These are phyloP conservation scores for Penicillium sp. DNA, from an alignment of 2,329 filamentous ascomycete genomes.

Conservation along the genomic window DNA sequence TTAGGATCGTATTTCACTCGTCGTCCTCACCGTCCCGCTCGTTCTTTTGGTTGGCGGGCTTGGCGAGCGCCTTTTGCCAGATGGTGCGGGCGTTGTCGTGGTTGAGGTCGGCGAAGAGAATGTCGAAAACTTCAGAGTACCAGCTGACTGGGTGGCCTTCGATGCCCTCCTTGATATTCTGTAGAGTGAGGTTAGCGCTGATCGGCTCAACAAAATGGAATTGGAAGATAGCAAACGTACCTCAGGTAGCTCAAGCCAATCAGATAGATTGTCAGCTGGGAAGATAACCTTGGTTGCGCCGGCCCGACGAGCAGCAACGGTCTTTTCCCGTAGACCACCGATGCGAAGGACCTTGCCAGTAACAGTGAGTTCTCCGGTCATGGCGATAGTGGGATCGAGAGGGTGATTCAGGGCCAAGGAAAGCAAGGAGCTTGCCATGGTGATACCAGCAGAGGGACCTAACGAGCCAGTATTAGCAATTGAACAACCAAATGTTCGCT, in stretches of 20 bases:
- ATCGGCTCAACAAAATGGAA: conserved; percentile 4
- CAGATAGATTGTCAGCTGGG: conserved; percentile 90
- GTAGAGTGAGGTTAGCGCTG: conserved; percentile 26
- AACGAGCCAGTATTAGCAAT: conserved; percentile 1
- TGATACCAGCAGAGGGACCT: conserved; percentile 87
- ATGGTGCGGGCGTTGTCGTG: conserved; percentile 69
- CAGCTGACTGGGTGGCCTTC: conserved; percentile 88
- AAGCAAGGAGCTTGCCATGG: conserved; percentile 93
- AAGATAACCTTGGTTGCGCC: conserved; percentile 94
- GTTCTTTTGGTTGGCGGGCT: conserved; percentile 53
- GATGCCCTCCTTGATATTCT: conserved; percentile 98
- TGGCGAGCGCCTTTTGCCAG: conserved; percentile 67
- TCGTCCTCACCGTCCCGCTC: conserved; percentile 30
- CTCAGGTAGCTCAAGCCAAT: conserved; percentile 96
- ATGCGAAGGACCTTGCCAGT: conserved; percentile 96
- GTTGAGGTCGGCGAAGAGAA: conserved; percentile 85
- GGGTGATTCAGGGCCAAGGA: conserved; percentile 79
- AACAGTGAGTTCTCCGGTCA: conserved; percentile 96
- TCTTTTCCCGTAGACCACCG: conserved; percentile 93
- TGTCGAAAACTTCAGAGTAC: conserved; percentile 91
- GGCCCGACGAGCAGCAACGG: conserved; percentile 87
- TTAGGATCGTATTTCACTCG: conserved; percentile 26
- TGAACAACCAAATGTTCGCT: background rate
- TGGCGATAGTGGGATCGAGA: conserved; percentile 84
- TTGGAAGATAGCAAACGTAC: conserved; percentile 63